Conservation (phyloP, 192 early-diverging fungal species). For the Coemansia guatemalensis region DNA sequence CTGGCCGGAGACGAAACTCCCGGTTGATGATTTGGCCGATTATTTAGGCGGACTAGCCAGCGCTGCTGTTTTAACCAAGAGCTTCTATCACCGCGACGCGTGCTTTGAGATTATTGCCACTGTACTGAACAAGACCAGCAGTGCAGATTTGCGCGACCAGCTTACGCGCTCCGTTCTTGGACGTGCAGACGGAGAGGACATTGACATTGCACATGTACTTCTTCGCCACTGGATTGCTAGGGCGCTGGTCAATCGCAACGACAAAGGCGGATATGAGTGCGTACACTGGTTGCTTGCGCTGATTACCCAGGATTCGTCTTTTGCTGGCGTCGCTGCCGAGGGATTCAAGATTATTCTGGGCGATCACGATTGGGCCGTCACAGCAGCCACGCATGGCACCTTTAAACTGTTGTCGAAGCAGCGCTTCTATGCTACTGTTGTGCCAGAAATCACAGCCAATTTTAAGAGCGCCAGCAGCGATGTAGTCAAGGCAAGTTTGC, state of each 20-base stretch:
- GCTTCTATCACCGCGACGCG: slow-evolving; percentile 50
- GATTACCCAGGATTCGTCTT: slow-evolving; percentile 15
- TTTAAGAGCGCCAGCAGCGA: slow-evolving; percentile 36
- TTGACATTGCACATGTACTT: slow-evolving; percentile 6
- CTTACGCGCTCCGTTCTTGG: slow-evolving; percentile 23
- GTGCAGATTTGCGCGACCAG: slow-evolving; percentile 35
- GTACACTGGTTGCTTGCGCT: slow-evolving; percentile 34
- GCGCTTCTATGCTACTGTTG: slow-evolving; percentile 75
- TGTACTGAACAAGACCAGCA: slow-evolving; percentile 65
- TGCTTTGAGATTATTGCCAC: slow-evolving; percentile 61
- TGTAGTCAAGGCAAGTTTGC: slow-evolving; percentile 68
- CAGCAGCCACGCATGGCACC: slow-evolving; percentile 55
- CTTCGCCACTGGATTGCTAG: slow-evolving; percentile 46
- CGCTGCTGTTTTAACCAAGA: slow-evolving; percentile 42
- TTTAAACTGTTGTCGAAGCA: slow-evolving; percentile 78
- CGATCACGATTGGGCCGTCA: slow-evolving; percentile 69
- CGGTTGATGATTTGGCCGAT: slow-evolving; percentile 48
- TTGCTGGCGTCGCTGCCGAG: slow-evolving; percentile 54
- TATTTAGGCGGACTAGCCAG: slow-evolving; percentile 51
- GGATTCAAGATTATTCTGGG: slow-evolving; percentile 75
- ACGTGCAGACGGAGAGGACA: background rate
- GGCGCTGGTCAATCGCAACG: slow-evolving; percentile 43
- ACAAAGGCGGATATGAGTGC: slow-evolving; percentile 40
- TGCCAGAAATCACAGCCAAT: slow-evolving; percentile 64
- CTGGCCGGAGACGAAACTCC: slow-evolving; percentile 51